These are phyloP conservation scores for Samsoniella hepiali DNA, from an alignment of 2,329 filamentous ascomycete species.

Conservation along the genomic window DNA sequence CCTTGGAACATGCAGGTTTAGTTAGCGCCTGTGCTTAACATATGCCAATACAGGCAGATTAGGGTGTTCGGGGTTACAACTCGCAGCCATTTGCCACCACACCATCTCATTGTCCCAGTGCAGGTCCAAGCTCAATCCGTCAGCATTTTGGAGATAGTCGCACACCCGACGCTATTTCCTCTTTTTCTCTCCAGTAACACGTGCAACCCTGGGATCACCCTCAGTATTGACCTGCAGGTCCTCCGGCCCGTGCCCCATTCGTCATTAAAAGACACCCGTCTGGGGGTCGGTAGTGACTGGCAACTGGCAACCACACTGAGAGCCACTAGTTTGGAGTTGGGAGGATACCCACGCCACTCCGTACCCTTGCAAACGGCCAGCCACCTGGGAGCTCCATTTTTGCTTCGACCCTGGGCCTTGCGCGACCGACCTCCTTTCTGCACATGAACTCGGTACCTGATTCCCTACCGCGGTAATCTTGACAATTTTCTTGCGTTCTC, in stretches of 20 bases:
- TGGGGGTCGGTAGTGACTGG: neutral
- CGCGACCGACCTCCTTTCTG: conserved; percentile 16
- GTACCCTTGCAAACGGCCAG: conserved; percentile 15
- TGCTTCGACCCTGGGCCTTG: conserved; percentile 15
- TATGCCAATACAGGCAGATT: no score
- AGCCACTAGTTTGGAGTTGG: conserved; percentile 6
- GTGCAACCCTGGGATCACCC: neutral
- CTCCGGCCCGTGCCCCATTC: neutral
- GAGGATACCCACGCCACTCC: neutral
- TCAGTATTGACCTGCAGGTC: neutral
- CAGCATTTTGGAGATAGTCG: neutral
- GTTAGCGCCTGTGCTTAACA: no score
- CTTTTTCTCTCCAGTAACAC: neutral
- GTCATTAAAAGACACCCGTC: neutral
- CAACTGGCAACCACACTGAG: neutral
- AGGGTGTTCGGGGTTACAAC: no score
- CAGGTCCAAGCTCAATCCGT: neutral
- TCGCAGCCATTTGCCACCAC: neutral
- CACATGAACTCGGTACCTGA: neutral
- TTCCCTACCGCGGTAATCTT: neutral
- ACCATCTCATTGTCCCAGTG: neutral
- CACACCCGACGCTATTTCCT: neutral
- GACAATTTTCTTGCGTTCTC: neutral
- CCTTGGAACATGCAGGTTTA: no score
- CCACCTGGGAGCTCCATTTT: conserved; percentile 18